A percentile compares a stretch with the other conserved stretches of the same genome.
These are phyloP conservation scores for Penicillium sp. DNA, from an alignment of 2,329 filamentous ascomycete species.

Conservation along the genomic window DNA sequence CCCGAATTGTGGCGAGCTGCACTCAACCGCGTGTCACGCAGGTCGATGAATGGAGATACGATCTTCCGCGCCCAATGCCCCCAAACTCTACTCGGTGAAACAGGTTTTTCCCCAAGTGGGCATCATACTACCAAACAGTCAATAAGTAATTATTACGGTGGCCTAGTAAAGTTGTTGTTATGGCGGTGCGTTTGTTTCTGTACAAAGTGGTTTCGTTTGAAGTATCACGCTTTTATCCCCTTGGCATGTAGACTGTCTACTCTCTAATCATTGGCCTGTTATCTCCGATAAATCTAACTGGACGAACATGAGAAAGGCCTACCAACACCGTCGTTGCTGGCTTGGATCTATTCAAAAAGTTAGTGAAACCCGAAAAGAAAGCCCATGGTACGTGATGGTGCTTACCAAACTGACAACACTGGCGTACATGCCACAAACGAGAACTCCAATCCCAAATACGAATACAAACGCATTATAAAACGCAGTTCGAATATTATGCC, in stretches of 20 bases:
- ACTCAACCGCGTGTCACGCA: background rate
- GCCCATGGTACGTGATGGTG: background rate
- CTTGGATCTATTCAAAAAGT: background rate
- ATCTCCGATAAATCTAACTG: background rate
- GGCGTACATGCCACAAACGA: conserved; percentile 20
- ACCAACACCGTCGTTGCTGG: conserved; percentile 3
- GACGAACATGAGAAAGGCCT: conserved; percentile 5
- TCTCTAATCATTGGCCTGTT: background rate
- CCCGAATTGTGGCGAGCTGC: too few species aligned
- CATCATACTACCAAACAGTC: too few species aligned
- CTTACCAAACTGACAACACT: conserved; percentile 20
- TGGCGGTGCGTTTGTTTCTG: too few species aligned
- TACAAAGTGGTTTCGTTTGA: too few species aligned
- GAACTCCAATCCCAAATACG: conserved; percentile 16
- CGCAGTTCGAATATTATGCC: conserved; percentile 7
- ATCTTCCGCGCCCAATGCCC: background rate
- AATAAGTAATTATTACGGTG: too few species aligned
- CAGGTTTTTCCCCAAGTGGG: too few species aligned
- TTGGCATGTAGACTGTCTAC: background rate
- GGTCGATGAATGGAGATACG: background rate
- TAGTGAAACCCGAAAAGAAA: background rate
- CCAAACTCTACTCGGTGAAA: too few species aligned
- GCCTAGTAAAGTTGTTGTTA: too few species aligned
- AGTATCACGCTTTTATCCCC: background rate
- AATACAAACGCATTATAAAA: conserved; percentile 18